These are phyloP conservation scores for Akanthomyces muscarius DNA, from an alignment of 2,329 filamentous ascomycete genomes.

Conservation along the genomic window DNA sequence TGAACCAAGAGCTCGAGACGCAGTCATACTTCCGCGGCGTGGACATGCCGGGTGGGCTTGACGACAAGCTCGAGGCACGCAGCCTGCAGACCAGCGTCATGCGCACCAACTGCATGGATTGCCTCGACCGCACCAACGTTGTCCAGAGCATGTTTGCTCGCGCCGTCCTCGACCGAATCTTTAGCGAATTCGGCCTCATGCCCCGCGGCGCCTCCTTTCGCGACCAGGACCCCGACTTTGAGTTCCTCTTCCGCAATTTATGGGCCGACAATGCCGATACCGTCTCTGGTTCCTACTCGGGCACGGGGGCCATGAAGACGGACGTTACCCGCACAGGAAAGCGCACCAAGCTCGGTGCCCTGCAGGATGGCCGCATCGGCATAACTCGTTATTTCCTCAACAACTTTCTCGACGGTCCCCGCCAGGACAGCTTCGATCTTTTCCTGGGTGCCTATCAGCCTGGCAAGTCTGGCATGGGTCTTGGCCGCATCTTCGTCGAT, in stretches of 20 bases:
- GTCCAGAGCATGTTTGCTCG: slow-evolving; percentile 96
- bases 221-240: slow-evolving; percentile 73
- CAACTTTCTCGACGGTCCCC: slow-evolving; percentile 90
- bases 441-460: slow-evolving; percentile 87
- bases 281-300: slow-evolving; percentile 87
- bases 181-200: slow-evolving; percentile 79
- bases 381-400: slow-evolving; percentile 86
- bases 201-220: slow-evolving; percentile 71
- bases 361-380: slow-evolving; percentile 85
- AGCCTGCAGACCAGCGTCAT: slow-evolving; percentile 84
- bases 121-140: slow-evolving; percentile 94
- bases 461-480: slow-evolving; percentile 65
- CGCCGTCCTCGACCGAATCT: slow-evolving; percentile 82
- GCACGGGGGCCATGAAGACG: slow-evolving; percentile 95
- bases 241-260: slow-evolving; percentile 89
- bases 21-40: slow-evolving; percentile 92
- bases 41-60: slow-evolving; percentile 69
- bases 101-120: slow-evolving; percentile 99
- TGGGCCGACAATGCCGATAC: slow-evolving; percentile 99
- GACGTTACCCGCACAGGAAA: slow-evolving; percentile 94
- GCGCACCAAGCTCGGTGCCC: slow-evolving; percentile 76
- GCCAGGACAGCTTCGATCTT: slow-evolving; percentile 92
- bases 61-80: slow-evolving; percentile 73
- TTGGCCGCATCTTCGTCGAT: slow-evolving; percentile 75
- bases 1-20: slow-evolving; percentile 69